Conservation (phyloP, 257 asterid species). For the Striga asiatica region DNA sequence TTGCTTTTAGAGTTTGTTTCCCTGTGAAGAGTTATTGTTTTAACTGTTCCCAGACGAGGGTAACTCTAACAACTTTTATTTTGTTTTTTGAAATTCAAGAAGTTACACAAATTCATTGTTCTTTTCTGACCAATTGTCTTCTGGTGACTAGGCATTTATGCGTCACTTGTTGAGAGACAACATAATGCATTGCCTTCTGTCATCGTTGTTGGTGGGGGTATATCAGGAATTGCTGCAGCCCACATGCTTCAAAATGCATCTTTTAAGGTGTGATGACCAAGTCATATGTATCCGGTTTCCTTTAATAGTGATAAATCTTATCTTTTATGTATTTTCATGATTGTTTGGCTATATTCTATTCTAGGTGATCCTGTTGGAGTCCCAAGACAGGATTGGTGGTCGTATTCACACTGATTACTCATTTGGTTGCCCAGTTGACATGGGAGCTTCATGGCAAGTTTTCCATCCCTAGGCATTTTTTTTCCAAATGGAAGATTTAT, state of each 20-base stretch:
- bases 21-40: too few relatives aligned
- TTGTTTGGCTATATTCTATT: slow-evolving; percentile 9
- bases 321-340: neutral
- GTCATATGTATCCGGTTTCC: neutral
- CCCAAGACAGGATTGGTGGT: slow-evolving; percentile 91
- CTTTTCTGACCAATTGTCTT: too few relatives aligned
- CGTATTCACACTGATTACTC: slow-evolving; percentile 91
- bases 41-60: neutral
- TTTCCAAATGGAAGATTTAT: neutral
- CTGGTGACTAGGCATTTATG: slow-evolving; percentile 34
- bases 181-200: slow-evolving; percentile 55
- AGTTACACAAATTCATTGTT: too few relatives aligned
- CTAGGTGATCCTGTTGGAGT: slow-evolving; percentile 85
- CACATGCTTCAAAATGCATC: slow-evolving; percentile 75
- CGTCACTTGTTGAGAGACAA: slow-evolving; percentile 41
- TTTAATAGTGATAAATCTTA: neutral
- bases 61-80: neutral
- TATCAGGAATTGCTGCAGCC: slow-evolving; percentile 96
- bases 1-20: too few relatives aligned
- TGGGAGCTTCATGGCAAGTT: slow-evolving; percentile 98
- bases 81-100: too few relatives aligned
- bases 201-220: slow-evolving; percentile 93
- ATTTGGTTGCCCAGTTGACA: slow-evolving; percentile 92
- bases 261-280: slow-evolving; percentile 43
- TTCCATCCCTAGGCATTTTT: neutral